Conservation (phyloP, 2,329 filamentous ascomycete species). For the Ilyonectria robusta region DNA sequence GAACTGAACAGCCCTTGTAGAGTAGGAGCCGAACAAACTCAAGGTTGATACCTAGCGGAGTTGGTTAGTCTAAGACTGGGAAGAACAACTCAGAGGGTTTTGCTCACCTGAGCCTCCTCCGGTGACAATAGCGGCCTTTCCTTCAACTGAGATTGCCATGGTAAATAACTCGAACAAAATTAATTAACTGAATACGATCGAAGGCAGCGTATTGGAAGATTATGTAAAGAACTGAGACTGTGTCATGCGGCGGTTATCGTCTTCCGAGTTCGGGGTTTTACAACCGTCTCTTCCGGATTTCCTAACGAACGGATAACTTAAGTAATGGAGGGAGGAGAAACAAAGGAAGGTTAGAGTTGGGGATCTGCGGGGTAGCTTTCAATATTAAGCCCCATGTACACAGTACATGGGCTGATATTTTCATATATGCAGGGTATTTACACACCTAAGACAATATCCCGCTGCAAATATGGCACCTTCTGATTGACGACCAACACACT, state of each 20-base stretch:
- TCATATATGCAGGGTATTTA: conserved; percentile 6
- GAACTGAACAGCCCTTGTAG: conserved; percentile 53
- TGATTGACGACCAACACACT: conserved; percentile 4
- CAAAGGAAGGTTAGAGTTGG: conserved; percentile 2
- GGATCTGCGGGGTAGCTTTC: conserved; percentile 26
- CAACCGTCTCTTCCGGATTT: not conserved
- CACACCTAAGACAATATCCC: not conserved
- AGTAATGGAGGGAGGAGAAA: conserved; percentile 15
- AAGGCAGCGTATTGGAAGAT: not conserved
- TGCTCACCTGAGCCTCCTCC: conserved; percentile 41
- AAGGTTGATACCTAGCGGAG: conserved; percentile 54
- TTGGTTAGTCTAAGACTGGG: not conserved
- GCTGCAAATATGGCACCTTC: conserved; percentile 11
- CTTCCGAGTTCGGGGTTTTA: conserved; percentile 26
- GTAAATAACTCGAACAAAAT: not conserved
- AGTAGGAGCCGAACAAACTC: conserved; percentile 53
- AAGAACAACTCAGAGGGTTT: not conserved
- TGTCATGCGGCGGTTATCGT: conserved; percentile 33
- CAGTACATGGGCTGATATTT: conserved; percentile 6
- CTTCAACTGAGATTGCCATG: conserved; percentile 34
- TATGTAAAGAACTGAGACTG: not conserved
- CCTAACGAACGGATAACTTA: conserved; percentile 1
- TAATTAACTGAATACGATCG: not conserved
- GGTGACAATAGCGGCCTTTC: conserved; percentile 40
- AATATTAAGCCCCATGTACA: not conserved